Evolutionary conservation across 176 grass and related monocot species (phyloP).

Genomic region (Zoysia pacifica): DNA sequence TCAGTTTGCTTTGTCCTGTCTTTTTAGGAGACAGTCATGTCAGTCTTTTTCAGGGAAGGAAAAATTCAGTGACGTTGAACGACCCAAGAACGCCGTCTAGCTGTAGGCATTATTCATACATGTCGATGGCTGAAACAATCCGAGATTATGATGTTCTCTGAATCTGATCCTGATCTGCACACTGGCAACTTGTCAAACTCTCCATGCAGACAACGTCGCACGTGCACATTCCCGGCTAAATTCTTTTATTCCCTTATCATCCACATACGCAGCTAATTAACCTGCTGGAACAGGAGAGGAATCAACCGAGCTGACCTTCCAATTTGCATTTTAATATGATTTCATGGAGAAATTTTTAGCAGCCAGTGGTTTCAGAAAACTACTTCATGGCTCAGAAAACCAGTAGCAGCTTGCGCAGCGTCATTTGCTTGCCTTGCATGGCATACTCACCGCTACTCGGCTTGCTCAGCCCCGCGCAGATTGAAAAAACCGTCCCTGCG

Average conservation of each 20-base stretch:
- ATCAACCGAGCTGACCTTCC: constrained; percentile 14
- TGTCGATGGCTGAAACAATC: neutral
- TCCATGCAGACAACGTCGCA: constrained; percentile 32
- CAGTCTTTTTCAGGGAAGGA: constrained; percentile 42
- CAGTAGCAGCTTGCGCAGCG: no score
- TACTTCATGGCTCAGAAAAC: neutral
- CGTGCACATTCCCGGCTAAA: neutral
- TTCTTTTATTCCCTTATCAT: neutral
- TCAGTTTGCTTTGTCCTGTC: constrained; percentile 2
- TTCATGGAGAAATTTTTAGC: neutral
- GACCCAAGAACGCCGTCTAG: neutral
- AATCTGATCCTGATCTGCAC: constrained; percentile 13
- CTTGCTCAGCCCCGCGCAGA: neutral
- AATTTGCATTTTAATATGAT: constrained; percentile 10
- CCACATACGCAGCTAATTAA: constrained; percentile 16
- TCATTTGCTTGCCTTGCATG: constrained; percentile 34
- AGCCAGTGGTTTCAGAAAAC: neutral
- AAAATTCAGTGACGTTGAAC: constrained; percentile 4
- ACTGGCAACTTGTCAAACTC: constrained; percentile 26
- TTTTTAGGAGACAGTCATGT: constrained; percentile 18
- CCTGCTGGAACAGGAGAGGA: no score
- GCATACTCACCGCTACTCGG: neutral
- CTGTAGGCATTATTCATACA: neutral
- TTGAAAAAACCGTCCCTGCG: neutral
- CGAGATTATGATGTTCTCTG: constrained; percentile 18